Percentiles rank a stretch among this genome's conserved stretches.
Evolutionary conservation across 768 basidiomycete species (phyloP).

Genomic region (Pulveroboletus sp.): DNA sequence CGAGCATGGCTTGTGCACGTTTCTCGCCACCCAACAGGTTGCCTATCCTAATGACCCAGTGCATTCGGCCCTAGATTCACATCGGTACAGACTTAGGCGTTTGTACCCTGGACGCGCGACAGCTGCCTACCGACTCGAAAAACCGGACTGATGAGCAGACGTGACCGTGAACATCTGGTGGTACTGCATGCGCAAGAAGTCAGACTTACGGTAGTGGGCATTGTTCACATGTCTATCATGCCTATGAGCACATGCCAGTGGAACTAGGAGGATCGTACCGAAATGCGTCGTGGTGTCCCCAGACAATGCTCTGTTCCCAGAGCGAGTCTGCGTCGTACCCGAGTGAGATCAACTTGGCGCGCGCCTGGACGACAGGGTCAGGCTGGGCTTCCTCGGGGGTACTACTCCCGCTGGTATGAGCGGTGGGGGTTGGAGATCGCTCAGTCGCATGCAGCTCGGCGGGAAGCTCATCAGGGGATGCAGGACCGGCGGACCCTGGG

Average conservation of each 20-base stretch:
- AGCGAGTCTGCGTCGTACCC: conserved; percentile 65
- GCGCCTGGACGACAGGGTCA: conserved; percentile 35
- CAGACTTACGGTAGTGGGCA: conserved; percentile 55
- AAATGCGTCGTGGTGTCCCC: conserved; percentile 79
- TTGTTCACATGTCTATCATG: conserved; percentile 69
- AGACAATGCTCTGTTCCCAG: conserved; percentile 72
- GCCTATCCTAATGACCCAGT: conserved; percentile 59
- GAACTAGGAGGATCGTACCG: conserved; percentile 38
- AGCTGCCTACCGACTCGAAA: conserved; percentile 56
- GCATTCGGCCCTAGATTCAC: conserved; percentile 54
- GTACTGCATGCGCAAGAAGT: background rate
- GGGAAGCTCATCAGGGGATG: conserved; percentile 46
- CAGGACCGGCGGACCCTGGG: conserved; percentile 55
- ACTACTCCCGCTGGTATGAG: background rate
- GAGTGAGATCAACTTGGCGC: conserved; percentile 36
- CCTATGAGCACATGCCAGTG: background rate
- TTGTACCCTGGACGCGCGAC: background rate
- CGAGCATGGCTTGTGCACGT: conserved; percentile 53
- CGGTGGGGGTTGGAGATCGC: conserved; percentile 3
- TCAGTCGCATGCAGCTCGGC: background rate
- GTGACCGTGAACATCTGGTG: background rate
- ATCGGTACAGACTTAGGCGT: background rate
- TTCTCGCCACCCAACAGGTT: conserved; percentile 54
- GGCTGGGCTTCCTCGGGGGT: background rate
- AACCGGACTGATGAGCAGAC: conserved; percentile 48